Conservation (phyloP, 2,329 filamentous ascomycete species). For the Colletotrichum brevisporum region DNA sequence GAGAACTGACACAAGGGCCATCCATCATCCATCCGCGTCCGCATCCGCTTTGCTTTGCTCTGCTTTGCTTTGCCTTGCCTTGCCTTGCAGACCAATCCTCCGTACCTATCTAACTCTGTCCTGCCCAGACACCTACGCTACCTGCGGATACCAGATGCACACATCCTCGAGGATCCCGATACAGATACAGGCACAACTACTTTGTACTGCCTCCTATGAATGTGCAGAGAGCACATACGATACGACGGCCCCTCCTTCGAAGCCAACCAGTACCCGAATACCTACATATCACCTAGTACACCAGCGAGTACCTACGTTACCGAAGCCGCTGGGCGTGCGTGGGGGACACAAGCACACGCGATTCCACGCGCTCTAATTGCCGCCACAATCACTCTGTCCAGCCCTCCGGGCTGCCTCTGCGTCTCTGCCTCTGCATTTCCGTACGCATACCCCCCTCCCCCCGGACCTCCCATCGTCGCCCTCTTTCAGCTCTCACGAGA, state of each 20-base stretch:
- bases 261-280: too few relatives aligned
- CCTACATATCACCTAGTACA: too few relatives aligned
- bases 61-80: slow-evolving; percentile 1
- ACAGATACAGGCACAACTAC: background rate
- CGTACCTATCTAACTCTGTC: background rate
- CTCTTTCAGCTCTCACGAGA: slow-evolving; percentile 5
- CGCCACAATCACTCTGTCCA: background rate
- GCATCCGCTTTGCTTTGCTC: background rate
- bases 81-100: background rate
- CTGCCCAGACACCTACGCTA: background rate
- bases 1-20: background rate
- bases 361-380: background rate
- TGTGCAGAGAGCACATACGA: too few relatives aligned
- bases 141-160: too few relatives aligned
- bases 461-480: background rate
- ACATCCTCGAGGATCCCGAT: background rate
- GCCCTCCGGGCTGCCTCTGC: background rate
- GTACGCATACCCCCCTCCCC: slow-evolving; percentile 2
- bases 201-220: background rate
- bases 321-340: slow-evolving; percentile 10
- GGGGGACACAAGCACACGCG: slow-evolving; percentile 1
- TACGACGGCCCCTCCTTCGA: too few relatives aligned
- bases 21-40: background rate
- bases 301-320: background rate
- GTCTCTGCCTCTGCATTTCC: background rate